Base-by-base conservation (phyloP, 2,329 filamentous ascomycete genomes). In the Nigrospora sphaerica region DNA sequence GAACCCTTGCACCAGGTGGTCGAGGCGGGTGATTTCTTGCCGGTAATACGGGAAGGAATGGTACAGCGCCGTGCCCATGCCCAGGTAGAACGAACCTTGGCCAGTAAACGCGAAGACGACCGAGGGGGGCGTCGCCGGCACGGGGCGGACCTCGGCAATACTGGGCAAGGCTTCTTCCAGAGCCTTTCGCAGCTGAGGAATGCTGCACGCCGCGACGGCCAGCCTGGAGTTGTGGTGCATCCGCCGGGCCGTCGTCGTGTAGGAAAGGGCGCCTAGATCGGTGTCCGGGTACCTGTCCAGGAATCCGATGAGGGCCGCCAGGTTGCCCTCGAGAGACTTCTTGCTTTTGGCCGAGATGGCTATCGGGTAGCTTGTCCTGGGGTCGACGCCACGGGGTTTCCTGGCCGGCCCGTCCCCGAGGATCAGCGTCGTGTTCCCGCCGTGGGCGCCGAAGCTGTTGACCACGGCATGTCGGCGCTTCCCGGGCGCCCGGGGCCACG, bases 391-490 rank as follows among this genome's bases (percentile, higher is more conserved):
- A 19, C 32, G 10, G 16, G 17, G 36, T 17, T 39, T 39, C 14
- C 12, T 37, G 12, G 32, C 37, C 1, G 51, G 49, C 7, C 47
- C 49, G 12, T 58, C 56, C 48, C 56, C 56, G 1, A 58, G 32
- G 4, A 54, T 39, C 2, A 58, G 5, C 0, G 52, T 36, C 2
- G 56, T 52, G 32, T 81, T 82, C 5, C 77, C 77, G 46, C 77
- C 77, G 12, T 74, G 47, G 3, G 62, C 70, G 46, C 65, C 69
- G 56, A 80, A 81, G 57, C 76, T 79, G 57, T 81, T 81, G 31
- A 70, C 66, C 6, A 60, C 40, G 1, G 50, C 54, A 6, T 62
- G 60, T 4, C 75, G 28, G 31, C 31, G 36, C 19, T 41, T 48
- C 28, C 36, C 36, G 9, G 10, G 10, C 16, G 10, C 11, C 10